Evolutionary conservation across 305 asterid genomes (phyloP).

Genomic region (Plantago lanceolata): DNA sequence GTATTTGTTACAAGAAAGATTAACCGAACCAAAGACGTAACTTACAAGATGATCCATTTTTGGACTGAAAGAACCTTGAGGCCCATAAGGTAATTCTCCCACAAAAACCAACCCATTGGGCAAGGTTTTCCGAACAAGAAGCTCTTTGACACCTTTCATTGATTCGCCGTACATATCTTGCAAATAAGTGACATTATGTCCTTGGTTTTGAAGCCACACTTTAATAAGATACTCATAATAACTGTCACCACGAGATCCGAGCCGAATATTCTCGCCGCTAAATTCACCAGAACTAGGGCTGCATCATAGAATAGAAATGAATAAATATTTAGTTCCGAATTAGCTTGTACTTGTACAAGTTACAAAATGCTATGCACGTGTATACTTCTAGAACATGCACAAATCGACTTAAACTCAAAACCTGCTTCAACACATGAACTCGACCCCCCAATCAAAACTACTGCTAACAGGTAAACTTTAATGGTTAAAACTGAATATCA

Average conservation of each 20-base stretch:
- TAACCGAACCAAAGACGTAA: constrained; percentile 18
- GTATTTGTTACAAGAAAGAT: background rate
- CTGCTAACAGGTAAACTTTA: too few relatives aligned
- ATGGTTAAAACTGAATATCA: too few relatives aligned
- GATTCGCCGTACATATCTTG: constrained; percentile 81
- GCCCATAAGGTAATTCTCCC: constrained; percentile 87
- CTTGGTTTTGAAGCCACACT: constrained; percentile 87
- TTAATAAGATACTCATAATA: constrained; percentile 91
- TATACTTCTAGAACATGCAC: background rate
- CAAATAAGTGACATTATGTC: constrained; percentile 62
- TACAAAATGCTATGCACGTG: background rate
- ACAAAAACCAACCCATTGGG: constrained; percentile 88
- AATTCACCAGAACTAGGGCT: constrained; percentile 85
- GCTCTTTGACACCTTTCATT: constrained; percentile 80
- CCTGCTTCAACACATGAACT: too few relatives aligned
- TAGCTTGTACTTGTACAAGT: constrained; percentile 16
- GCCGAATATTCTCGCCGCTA: constrained; percentile 90
- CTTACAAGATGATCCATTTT: constrained; percentile 99
- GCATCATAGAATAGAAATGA: constrained; percentile 36
- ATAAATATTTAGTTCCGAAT: constrained; percentile 19
- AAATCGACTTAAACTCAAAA: too few relatives aligned
- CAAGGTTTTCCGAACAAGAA: constrained; percentile 67
- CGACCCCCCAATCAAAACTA: too few relatives aligned
- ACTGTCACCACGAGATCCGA: constrained; percentile 98
- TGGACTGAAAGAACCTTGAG: constrained; percentile 69